These are phyloP conservation scores for Phialophora expanda DNA, from an alignment of 2,329 filamentous ascomycete genomes.

Conservation along the genomic window DNA sequence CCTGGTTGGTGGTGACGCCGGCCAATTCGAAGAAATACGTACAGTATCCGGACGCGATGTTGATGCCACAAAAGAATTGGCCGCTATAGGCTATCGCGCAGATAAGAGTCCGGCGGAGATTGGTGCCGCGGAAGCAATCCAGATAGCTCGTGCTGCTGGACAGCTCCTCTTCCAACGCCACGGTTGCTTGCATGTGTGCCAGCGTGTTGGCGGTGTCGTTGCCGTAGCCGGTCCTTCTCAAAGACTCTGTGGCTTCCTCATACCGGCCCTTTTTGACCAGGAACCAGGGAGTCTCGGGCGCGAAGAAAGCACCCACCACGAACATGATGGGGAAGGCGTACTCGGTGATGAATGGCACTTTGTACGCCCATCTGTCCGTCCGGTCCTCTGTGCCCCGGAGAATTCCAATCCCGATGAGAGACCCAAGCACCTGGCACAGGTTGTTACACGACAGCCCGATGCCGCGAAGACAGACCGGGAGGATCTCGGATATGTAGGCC, in stretches of 20 bases:
- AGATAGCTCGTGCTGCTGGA: conserved; percentile 41
- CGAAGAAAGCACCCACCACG: conserved; percentile 41
- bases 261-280: conserved; percentile 10
- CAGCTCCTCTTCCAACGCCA: conserved; percentile 38
- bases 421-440: conserved; percentile 47
- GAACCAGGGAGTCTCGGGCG: conserved; percentile 21
- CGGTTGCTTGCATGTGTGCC: neutral
- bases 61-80: conserved; percentile 45
- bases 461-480: conserved; percentile 35
- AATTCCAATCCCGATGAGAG: conserved; percentile 41
- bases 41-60: conserved; percentile 43
- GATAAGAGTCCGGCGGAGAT: conserved; percentile 50
- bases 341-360: conserved; percentile 48
- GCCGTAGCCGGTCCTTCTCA: neutral
- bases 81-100: conserved; percentile 46
- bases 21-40: conserved; percentile 50
- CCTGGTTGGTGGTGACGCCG: conserved; percentile 43
- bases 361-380: conserved; percentile 45
- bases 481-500: conserved; percentile 42
- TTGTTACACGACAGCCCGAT: conserved; percentile 47
- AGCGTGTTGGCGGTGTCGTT: neutral
- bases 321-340: conserved; percentile 58
- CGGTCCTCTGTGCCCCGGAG: conserved; percentile 43
- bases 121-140: conserved; percentile 44
- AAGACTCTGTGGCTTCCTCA: conserved; percentile 7